Percentiles rank a stretch among this genome's conserved stretches.
These are phyloP conservation scores for Ogataea angusta DNA, from an alignment of 805 yeast genomes.

Conservation along the genomic window DNA sequence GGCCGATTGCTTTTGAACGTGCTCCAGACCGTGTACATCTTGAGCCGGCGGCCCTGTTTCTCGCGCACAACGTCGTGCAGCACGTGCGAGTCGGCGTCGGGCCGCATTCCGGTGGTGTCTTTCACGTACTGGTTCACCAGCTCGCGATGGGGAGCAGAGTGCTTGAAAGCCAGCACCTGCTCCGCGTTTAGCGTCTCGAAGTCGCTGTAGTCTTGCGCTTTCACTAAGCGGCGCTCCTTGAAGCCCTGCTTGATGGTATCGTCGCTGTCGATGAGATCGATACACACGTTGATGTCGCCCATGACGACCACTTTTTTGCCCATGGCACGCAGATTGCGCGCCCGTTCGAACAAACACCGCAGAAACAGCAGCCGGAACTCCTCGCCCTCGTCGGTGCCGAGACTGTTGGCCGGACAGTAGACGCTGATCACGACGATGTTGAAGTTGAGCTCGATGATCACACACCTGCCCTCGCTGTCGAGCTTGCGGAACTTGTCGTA, in stretches of 20 bases:
- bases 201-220: slow-evolving; percentile 19
- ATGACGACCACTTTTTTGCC: slow-evolving; percentile 73
- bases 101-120: slow-evolving; percentile 28
- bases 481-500: slow-evolving; percentile 34
- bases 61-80: slow-evolving; percentile 59
- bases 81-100: slow-evolving; percentile 36
- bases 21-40: slow-evolving; percentile 92
- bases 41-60: slow-evolving; percentile 52
- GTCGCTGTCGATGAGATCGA: slow-evolving; percentile 81
- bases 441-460: slow-evolving; percentile 67
- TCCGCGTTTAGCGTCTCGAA: slow-evolving; percentile 37
- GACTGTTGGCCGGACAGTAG: slow-evolving; percentile 92
- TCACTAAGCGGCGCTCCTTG: slow-evolving; percentile 35
- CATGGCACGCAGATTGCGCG: slow-evolving; percentile 46
- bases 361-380: slow-evolving; percentile 56
- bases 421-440: slow-evolving; percentile 60
- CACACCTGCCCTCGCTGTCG: slow-evolving; percentile 84
- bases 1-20: slow-evolving; percentile 73
- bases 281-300: slow-evolving; percentile 86
- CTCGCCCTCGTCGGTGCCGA: slow-evolving; percentile 64
- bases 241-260: slow-evolving; percentile 52
- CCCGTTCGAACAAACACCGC: slow-evolving; percentile 56
- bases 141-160: slow-evolving; percentile 39
- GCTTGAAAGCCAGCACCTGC: slow-evolving; percentile 34
- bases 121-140: slow-evolving; percentile 43